A percentile compares a stretch with the other conserved stretches of the same genome.
These are phyloP conservation scores for Dendrocalamus latiflorus DNA, from an alignment of 202 grass and related monocot genomes.

Conservation along the genomic window DNA sequence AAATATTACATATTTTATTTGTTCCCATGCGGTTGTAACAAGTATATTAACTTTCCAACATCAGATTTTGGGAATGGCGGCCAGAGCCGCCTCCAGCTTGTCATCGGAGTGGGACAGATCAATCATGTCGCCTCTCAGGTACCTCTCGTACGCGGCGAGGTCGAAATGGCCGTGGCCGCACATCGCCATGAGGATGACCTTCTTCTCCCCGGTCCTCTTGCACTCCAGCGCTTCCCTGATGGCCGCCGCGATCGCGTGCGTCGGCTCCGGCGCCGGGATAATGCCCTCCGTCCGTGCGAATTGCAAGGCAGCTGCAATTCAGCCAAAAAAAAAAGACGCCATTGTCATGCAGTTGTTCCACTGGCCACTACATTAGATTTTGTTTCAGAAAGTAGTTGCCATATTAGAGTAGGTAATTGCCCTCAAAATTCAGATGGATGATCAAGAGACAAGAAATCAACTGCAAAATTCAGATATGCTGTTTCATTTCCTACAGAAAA, in stretches of 20 bases:
- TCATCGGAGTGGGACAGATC: constrained; percentile 49
- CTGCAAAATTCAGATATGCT: not conserved
- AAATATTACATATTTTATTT: not conserved
- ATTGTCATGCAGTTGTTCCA: not conserved
- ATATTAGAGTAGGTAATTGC: not conserved
- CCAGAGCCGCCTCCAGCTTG: constrained; percentile 64
- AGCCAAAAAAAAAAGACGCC: not conserved
- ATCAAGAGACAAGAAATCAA: not conserved
- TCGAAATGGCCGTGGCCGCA: constrained; percentile 96
- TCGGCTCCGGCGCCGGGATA: constrained; percentile 94
- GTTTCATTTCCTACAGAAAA: too few species aligned
- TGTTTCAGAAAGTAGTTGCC: not conserved
- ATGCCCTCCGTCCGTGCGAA: constrained; percentile 92
- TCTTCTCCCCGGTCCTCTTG: constrained; percentile 76
- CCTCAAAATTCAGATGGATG: not conserved
- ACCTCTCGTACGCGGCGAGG: constrained; percentile 74
- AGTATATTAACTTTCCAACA: not conserved
- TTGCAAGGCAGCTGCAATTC: constrained; percentile 68
- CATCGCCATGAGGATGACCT: constrained; percentile 95
- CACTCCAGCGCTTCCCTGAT: constrained; percentile 88
- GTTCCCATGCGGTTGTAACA: not conserved
- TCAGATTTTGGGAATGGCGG: constrained; percentile 52
- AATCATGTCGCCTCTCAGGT: constrained; percentile 79
- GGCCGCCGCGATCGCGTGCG: constrained; percentile 84
- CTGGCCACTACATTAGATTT: not conserved